Base-by-base conservation (phyloP, 2,329 filamentous ascomycete genomes). In the Ophiostoma piceae region DNA sequence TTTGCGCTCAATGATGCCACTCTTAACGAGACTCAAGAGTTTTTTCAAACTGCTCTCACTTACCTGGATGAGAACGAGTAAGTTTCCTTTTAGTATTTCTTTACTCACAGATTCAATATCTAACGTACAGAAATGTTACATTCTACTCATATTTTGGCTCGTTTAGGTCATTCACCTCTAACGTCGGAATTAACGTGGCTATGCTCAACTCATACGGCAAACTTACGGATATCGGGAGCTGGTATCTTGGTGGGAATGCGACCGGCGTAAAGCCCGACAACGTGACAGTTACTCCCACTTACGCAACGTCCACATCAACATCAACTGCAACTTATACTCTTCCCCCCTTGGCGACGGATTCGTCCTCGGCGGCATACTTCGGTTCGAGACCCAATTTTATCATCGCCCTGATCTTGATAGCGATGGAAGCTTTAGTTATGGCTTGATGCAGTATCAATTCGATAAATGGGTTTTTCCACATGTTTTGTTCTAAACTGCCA, bases 111-210 rank as follows among this genome's bases (percentile, higher is more conserved):
- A 16, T 62, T 16, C 4, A 1, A 26, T 57, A 35, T 6, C 57
- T 62, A 26, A 62, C 29, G 8, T 22, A 12, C 57, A 62, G 57
- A 16, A 87, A 84, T 69, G 82, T 93, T 22, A 86, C 83, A 3
- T 85, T 85, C 39, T 94, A 94, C 77, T 88, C 88, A 0, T 90
- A 90, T 78, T 94, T 93, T 75, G 91, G 90, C 65, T 84, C 88
- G 9, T 94, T 94, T 76, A 84, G 90, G 67, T 87, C 85, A 5
- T 80, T 84, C 69, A 85, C 85, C 16, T 90, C 88, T 72, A 94
- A 93, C 73, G 88, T 93, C 5, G 91, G 91, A 0, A 83, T 87
- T 2, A 91, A 92, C 71, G 87, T 84, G 1, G 85, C 87, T 0
- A 90, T 94, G 81, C 82, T 94, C 66, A 88, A 87, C 75, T 81